phyloP scores from a whole-genome alignment of 1,139 yeast species.

The Lodderomyces metapsilosis region DNA sequence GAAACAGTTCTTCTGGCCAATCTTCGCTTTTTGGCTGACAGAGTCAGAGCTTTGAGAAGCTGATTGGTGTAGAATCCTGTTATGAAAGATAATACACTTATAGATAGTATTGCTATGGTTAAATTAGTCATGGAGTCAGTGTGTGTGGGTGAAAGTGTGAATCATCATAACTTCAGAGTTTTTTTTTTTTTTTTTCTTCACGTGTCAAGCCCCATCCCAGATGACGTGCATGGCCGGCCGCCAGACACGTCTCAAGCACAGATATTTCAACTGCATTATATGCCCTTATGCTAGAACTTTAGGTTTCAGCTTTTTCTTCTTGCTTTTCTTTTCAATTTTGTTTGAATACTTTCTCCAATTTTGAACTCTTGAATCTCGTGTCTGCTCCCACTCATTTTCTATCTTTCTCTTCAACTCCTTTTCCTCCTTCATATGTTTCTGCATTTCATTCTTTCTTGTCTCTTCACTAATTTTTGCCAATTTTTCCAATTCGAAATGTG shows the following conservation, averaged over 20 bases:
- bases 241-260: too few species aligned
- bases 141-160: background rate
- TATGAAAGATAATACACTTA: slow-evolving; percentile 24
- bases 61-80: slow-evolving; percentile 26
- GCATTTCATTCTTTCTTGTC: slow-evolving; percentile 24
- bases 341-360: slow-evolving; percentile 59
- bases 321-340: slow-evolving; percentile 43
- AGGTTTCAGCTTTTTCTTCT: slow-evolving; percentile 22
- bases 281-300: slow-evolving; percentile 35
- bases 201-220: too few species aligned
- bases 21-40: background rate
- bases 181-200: background rate
- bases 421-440: slow-evolving; percentile 36
- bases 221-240: too few species aligned
- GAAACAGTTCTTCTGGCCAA: background rate
- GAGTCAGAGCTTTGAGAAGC: slow-evolving; percentile 6
- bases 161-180: background rate
- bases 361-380: slow-evolving; percentile 55
- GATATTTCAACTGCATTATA: too few species aligned
- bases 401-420: slow-evolving; percentile 36
- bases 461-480: slow-evolving; percentile 31
- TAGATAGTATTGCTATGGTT: slow-evolving; percentile 17
- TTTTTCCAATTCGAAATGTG: slow-evolving; percentile 33
- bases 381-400: slow-evolving; percentile 61
- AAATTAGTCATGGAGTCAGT: slow-evolving; percentile 1